Percentiles rank a stretch among this genome's conserved stretches.
These are phyloP conservation scores for Piloderma croceum DNA, from an alignment of 768 basidiomycete species.

Conservation along the genomic window DNA sequence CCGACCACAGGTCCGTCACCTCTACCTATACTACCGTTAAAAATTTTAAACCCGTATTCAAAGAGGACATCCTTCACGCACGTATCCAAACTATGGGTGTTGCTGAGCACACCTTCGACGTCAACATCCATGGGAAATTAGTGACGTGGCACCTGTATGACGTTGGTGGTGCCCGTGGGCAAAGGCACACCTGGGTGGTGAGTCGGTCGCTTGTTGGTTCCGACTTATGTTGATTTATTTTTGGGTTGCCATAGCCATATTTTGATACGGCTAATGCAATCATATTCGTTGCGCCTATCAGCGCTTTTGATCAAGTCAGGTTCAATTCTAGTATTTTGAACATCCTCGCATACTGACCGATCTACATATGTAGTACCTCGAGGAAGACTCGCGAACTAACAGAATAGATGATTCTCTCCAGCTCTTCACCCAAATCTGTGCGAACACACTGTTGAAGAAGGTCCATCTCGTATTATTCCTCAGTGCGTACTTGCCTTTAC, in stretches of 20 bases:
- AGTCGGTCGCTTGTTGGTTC: constrained; percentile 53
- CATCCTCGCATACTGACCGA: constrained; percentile 6
- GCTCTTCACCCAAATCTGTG: constrained; percentile 80
- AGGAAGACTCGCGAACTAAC: constrained; percentile 82
- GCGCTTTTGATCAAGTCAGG: constrained; percentile 70
- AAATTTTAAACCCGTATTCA: constrained; percentile 14
- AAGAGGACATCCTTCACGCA: constrained; percentile 86
- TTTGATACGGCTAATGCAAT: constrained; percentile 70
- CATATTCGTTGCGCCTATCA: constrained; percentile 74
- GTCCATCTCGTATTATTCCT: constrained; percentile 57
- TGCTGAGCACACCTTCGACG: constrained; percentile 77
- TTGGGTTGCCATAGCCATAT: constrained; percentile 10
- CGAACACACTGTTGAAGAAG: constrained; percentile 71
- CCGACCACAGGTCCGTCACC: constrained; percentile 60
- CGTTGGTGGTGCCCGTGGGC: constrained; percentile 66
- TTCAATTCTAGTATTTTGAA: constrained; percentile 2
- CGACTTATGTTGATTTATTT: background rate
- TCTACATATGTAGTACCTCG: constrained; percentile 55
- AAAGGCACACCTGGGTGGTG: constrained; percentile 77
- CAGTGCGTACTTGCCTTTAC: constrained; percentile 33
- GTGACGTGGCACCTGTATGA: constrained; percentile 74
- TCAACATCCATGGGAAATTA: constrained; percentile 70
- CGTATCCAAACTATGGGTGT: constrained; percentile 89
- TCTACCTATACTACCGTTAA: constrained; percentile 13
- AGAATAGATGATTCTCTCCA: constrained; percentile 86